Base-by-base conservation (phyloP, 140 eudicot genomes). In the Cichorium intybus region DNA sequence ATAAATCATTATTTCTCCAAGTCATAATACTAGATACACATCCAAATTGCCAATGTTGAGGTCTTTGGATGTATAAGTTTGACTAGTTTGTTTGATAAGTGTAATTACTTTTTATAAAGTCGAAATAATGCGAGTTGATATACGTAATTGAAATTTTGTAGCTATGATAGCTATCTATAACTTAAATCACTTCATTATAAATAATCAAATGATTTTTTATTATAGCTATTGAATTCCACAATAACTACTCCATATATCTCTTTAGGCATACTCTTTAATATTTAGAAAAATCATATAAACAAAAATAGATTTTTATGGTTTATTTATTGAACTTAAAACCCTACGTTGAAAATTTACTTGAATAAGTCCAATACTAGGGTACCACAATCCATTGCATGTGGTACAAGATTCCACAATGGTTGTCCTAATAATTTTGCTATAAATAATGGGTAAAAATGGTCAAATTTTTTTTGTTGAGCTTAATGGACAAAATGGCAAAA, bases 341-440 rank as follows among this genome's bases (percentile, higher is more conserved):
- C 49, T 3, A 2, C 14, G 18, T 43, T 43, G 18, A 43, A 43
- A 14, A 43, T 1, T 4, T 7, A 43, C 18, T 41, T 43, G 49
- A 43, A 43, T 4, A 43, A 43, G 49, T 43, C 49, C 20, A 15
- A 15, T 43, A 43, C 18, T 4, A 35, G 18, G 18, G 49, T 43
- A 43, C 49, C 49, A 43, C 49, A 24, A 23, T 15, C 18, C 31
- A 62, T 43, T 24, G 18, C 68, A 62, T 39, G 28, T 58, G 22
- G 55, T 35, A 24, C 62, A 37, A 60, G 23, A 60, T 60, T 60
- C 61, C 16, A 24, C 41, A 26, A 60, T 34, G 52, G 62, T 71
- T 54, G 51, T 71, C 50, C 69, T 71, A 61, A 51, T 61, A 50
- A 50, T 1, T 29, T 24, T 52, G 48, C 27, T 27, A 72, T 41